Conservation (phyloP, 495 filamentous ascomycete genomes). For the Beverwykella pulmonaria region DNA sequence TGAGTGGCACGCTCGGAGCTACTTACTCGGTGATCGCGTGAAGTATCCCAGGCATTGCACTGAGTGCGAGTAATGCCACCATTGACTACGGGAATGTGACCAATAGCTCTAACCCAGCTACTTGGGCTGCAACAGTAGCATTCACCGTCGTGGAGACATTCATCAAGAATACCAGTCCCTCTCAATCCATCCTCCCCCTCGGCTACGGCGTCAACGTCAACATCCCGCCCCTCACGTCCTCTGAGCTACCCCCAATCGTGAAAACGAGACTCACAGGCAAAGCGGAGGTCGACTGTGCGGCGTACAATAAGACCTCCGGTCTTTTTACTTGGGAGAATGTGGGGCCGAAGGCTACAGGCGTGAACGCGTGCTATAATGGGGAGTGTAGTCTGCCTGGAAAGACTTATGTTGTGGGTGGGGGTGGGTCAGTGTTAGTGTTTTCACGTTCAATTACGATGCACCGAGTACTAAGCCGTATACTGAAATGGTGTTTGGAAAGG, state of each 20-base stretch:
- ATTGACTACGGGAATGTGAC: constrained; percentile 41
- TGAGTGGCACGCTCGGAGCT: constrained; percentile 48
- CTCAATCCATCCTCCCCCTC: constrained; percentile 42
- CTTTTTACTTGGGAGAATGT: constrained; percentile 42
- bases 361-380: constrained; percentile 43
- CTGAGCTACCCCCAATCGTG: constrained; percentile 43
- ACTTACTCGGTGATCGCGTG: constrained; percentile 48
- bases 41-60: constrained; percentile 47
- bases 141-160: constrained; percentile 19
- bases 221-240: constrained; percentile 43
- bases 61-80: constrained; percentile 40
- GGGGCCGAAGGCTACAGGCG: constrained; percentile 11
- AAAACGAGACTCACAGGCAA: constrained; percentile 42
- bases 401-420: constrained; percentile 37
- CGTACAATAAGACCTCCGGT: constrained; percentile 42
- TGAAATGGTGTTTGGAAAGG: constrained; percentile 8
- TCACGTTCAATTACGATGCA: constrained; percentile 46
- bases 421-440: constrained; percentile 44
- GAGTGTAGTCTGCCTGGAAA: constrained; percentile 47
- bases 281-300: constrained; percentile 33
- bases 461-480: constrained; percentile 28
- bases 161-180: neutral
- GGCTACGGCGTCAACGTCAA: constrained; percentile 50
- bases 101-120: constrained; percentile 23
- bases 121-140: constrained; percentile 40